Evolutionary conservation across 2,329 filamentous ascomycete genomes (phyloP).

Genomic region (Paecilomyces sp.): DNA sequence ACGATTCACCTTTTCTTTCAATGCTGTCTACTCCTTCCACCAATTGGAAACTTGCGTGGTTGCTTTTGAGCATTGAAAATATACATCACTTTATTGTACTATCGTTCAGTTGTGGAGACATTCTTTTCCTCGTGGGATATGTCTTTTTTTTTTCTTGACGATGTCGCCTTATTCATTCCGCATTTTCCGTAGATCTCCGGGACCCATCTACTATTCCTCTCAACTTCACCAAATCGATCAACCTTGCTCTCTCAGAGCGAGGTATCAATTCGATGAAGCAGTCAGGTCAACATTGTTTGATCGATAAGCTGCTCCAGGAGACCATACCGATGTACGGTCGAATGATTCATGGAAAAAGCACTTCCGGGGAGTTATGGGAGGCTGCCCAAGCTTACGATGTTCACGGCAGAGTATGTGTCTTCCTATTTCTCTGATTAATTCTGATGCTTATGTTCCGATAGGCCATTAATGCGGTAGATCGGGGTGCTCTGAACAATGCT

Average conservation of each 20-base stretch:
- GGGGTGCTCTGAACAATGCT: constrained; percentile 71
- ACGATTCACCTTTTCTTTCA: neutral
- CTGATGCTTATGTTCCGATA: constrained; percentile 26
- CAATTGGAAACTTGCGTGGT: neutral
- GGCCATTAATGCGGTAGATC: constrained; percentile 81
- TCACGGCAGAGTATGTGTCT: constrained; percentile 63
- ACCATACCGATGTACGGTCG: constrained; percentile 92
- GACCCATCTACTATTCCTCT: constrained; percentile 74
- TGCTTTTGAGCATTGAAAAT: neutral
- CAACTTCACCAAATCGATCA: constrained; percentile 98
- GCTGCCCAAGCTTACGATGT: constrained; percentile 84
- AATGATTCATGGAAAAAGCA: constrained; percentile 78
- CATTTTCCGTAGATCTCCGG: constrained; percentile 62
- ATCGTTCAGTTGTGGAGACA: neutral
- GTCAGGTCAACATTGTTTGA: constrained; percentile 58
- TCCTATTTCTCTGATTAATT: neutral
- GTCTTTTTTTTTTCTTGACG: neutral
- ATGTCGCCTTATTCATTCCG: neutral
- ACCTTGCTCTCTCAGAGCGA: constrained; percentile 85
- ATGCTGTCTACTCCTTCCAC: neutral
- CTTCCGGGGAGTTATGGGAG: constrained; percentile 62
- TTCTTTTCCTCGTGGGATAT: neutral
- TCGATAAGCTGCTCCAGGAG: constrained; percentile 65
- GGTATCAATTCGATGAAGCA: constrained; percentile 82
- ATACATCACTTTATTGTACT: neutral